Evolutionary conservation across 306 rosid genomes (phyloP).

Genomic region (Trifolium fragiferum): DNA sequence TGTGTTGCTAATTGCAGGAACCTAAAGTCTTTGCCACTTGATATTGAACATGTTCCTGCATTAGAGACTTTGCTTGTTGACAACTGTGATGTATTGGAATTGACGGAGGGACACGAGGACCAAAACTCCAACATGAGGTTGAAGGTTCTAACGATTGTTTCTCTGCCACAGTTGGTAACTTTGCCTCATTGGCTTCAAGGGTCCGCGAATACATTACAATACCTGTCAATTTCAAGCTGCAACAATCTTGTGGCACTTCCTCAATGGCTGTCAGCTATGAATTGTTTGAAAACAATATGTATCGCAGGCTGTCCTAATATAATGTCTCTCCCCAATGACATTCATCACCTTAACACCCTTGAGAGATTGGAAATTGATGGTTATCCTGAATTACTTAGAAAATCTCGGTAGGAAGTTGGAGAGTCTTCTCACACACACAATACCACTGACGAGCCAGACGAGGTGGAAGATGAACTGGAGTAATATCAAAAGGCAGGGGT

Average conservation of each 20-base stretch:
- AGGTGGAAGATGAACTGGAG: background rate
- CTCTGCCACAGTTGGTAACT: background rate
- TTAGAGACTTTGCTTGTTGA: background rate
- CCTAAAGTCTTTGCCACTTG: slow-evolving; percentile 39
- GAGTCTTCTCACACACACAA: slow-evolving; percentile 5
- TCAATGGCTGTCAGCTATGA: slow-evolving; percentile 39
- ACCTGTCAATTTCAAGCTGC: background rate
- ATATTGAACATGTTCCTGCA: slow-evolving; percentile 26
- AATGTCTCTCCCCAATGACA: slow-evolving; percentile 25
- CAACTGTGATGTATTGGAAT: slow-evolving; percentile 13
- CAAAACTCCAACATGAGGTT: slow-evolving; percentile 2
- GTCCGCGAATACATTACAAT: slow-evolving; percentile 23
- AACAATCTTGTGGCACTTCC: slow-evolving; percentile 24
- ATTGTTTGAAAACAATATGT: background rate
- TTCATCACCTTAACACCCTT: slow-evolving; percentile 7
- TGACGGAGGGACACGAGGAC: background rate
- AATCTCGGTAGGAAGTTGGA: background rate
- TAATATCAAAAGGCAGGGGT: background rate
- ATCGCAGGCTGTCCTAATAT: slow-evolving; percentile 10
- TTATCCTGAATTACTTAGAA: background rate
- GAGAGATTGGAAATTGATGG: background rate
- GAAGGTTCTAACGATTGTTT: background rate
- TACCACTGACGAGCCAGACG: slow-evolving; percentile 1
- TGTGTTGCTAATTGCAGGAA: fast-evolving
- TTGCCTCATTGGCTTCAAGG: slow-evolving; percentile 47